Percentiles rank a stretch among this genome's conserved stretches.
These are phyloP conservation scores for Verticillium alfalfae DNA, from an alignment of 2,329 filamentous ascomycete genomes.

Conservation along the genomic window DNA sequence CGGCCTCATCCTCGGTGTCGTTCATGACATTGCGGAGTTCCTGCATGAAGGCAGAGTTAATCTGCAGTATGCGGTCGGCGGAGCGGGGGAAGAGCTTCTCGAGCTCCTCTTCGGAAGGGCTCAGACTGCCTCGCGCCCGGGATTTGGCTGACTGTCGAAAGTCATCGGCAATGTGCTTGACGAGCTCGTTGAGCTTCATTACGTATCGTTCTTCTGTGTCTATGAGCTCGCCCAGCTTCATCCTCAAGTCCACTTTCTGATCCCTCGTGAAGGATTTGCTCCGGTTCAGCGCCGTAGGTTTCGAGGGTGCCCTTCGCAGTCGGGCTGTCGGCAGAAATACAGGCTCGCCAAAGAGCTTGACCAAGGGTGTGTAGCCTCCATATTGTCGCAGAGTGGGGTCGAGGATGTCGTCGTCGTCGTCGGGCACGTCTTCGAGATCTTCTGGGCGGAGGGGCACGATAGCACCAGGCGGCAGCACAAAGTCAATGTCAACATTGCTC, in stretches of 20 bases:
- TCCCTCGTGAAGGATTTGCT: constrained; percentile 72
- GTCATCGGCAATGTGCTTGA: constrained; percentile 74
- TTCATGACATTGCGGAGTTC: constrained; percentile 73
- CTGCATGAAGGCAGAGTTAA: constrained; percentile 77
- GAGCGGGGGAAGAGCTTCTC: constrained; percentile 76
- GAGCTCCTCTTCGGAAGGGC: constrained; percentile 66
- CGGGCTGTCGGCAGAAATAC: constrained; percentile 83
- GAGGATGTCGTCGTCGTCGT: constrained; percentile 61
- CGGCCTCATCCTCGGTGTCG: constrained; percentile 74
- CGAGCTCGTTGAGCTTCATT: constrained; percentile 76
- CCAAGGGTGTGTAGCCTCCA: constrained; percentile 68
- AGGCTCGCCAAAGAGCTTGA: constrained; percentile 76
- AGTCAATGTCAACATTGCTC: constrained; percentile 80
- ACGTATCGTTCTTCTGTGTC: constrained; percentile 96
- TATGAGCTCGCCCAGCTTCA: constrained; percentile 84
- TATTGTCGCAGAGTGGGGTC: constrained; percentile 65
- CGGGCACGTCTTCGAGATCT: constrained; percentile 52
- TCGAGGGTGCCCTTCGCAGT: constrained; percentile 79
- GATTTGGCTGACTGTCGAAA: constrained; percentile 66
- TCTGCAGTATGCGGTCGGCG: constrained; percentile 70
- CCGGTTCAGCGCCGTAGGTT: constrained; percentile 73
- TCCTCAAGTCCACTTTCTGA: constrained; percentile 78
- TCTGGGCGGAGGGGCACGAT: constrained; percentile 61
- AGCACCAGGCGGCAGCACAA: constrained; percentile 74
- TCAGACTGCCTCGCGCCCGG: constrained; percentile 55